Evolutionary conservation across 2,329 filamentous ascomycete species (phyloP).

Genomic region (Ceratocystis cubensis): DNA sequence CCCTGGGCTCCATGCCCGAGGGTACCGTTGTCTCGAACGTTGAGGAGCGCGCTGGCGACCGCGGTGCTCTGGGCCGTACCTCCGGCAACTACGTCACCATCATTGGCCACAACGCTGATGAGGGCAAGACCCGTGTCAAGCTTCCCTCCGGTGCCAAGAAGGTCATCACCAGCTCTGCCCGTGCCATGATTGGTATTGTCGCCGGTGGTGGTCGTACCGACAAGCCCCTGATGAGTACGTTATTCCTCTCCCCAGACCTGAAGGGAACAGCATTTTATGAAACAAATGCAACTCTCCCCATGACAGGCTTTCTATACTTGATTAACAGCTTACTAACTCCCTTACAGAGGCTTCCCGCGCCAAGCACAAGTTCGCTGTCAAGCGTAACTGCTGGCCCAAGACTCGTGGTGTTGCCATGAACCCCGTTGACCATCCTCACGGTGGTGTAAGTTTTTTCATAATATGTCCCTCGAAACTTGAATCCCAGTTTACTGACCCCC

Average conservation of each 20-base stretch:
- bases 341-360: constrained; percentile 85
- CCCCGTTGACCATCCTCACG: constrained; percentile 97
- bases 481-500: constrained; percentile 32
- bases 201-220: constrained; percentile 98
- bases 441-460: constrained; percentile 53
- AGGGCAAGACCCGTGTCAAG: constrained; percentile 99
- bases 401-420: constrained; percentile 99
- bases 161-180: constrained; percentile 79
- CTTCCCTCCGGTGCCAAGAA: constrained; percentile 98
- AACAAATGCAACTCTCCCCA: neutral
- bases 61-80: constrained; percentile 88
- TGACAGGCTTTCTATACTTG: constrained; percentile 28
- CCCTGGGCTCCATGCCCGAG: constrained; percentile 87
- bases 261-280: neutral
- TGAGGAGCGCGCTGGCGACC: constrained; percentile 97
- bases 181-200: constrained; percentile 99
- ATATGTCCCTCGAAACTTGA: neutral
- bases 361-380: constrained; percentile 99
- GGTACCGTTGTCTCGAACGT: constrained; percentile 99
- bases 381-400: constrained; percentile 99
- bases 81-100: constrained; percentile 99
- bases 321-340: constrained; percentile 25
- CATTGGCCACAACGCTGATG: constrained; percentile 93
- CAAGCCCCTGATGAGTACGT: constrained; percentile 90
- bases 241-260: constrained; percentile 6